Conservation (phyloP, 495 filamentous ascomycete genomes). For the Penicillium cosmopolitanum region DNA sequence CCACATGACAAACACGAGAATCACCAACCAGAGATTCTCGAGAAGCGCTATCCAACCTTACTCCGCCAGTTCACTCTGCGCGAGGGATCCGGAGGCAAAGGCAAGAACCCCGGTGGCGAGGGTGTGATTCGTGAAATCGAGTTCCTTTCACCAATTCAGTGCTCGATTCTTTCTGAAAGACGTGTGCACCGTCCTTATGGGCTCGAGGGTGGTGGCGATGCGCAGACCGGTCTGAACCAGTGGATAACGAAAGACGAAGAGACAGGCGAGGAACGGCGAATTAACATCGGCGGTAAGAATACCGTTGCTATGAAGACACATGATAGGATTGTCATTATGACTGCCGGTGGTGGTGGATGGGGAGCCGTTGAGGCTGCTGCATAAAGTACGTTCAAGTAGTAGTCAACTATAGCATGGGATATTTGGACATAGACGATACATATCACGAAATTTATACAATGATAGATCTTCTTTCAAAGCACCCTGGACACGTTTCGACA, state of each 20-base stretch:
- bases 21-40: constrained; percentile 97
- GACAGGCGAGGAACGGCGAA: constrained; percentile 62
- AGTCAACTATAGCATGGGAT: not conserved
- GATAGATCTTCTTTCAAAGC: no score
- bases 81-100: constrained; percentile 65
- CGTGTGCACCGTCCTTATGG: constrained; percentile 89
- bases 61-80: constrained; percentile 83
- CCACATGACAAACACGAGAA: constrained; percentile 99
- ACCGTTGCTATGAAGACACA: constrained; percentile 83
- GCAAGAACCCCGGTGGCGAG: constrained; percentile 81
- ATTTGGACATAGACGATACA: not conserved
- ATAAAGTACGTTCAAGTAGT: constrained; percentile 5
- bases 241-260: constrained; percentile 72
- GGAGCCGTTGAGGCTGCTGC: constrained; percentile 27
- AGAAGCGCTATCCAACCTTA: constrained; percentile 88
- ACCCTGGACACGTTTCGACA: no score
- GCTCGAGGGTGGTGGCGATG: constrained; percentile 83
- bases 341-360: constrained; percentile 59
- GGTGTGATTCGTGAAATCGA: constrained; percentile 94
- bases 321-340: constrained; percentile 80
- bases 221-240: constrained; percentile 76
- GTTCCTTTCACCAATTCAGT: constrained; percentile 86
- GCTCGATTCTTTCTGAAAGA: constrained; percentile 85
- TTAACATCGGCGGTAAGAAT: constrained; percentile 94
- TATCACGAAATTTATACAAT: no score